These are phyloP conservation scores for Pichia sp. DNA, from an alignment of 1,139 yeast species.

Conservation along the genomic window DNA sequence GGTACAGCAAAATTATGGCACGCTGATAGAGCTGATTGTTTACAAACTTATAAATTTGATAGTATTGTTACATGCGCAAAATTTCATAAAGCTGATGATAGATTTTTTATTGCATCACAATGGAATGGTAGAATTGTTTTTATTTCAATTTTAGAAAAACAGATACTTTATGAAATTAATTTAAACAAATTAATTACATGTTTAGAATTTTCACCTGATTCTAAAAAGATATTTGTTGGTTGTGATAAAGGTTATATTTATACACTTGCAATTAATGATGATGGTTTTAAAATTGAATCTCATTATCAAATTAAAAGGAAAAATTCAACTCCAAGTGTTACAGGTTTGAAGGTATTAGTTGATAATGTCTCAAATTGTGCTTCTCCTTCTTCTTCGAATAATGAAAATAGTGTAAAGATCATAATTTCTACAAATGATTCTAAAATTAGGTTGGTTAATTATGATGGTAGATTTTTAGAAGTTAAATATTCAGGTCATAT, in stretches of 20 bases:
- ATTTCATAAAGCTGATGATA: conserved; percentile 82
- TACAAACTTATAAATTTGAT: conserved; percentile 62
- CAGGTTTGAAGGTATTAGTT: conserved; percentile 33
- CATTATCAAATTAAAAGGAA: conserved; percentile 45
- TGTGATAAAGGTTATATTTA: conserved; percentile 72
- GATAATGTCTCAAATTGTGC: neutral
- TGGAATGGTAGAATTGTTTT: conserved; percentile 71
- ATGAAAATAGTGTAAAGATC: conserved; percentile 22
- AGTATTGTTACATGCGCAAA: conserved; percentile 80
- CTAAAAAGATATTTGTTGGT: conserved; percentile 62
- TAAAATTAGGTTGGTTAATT: conserved; percentile 58
- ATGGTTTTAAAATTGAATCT: conserved; percentile 44
- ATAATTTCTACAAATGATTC: conserved; percentile 77
- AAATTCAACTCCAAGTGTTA: conserved; percentile 45
- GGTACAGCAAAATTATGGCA: conserved; percentile 83
- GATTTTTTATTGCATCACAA: conserved; percentile 81
- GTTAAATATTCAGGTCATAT: conserved; percentile 69
- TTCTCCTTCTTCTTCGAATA: too few relatives aligned
- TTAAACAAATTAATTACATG: conserved; percentile 54
- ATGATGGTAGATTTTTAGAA: conserved; percentile 50
- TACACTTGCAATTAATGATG: conserved; percentile 53
- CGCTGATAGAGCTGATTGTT: conserved; percentile 54
- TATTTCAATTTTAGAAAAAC: conserved; percentile 80
- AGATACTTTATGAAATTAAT: conserved; percentile 40
- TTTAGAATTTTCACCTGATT: conserved; percentile 63